phyloP scores from a whole-genome alignment of 225 moss, liverwort and hornwort genomes.

The Rhytidiadelphus loreus region DNA sequence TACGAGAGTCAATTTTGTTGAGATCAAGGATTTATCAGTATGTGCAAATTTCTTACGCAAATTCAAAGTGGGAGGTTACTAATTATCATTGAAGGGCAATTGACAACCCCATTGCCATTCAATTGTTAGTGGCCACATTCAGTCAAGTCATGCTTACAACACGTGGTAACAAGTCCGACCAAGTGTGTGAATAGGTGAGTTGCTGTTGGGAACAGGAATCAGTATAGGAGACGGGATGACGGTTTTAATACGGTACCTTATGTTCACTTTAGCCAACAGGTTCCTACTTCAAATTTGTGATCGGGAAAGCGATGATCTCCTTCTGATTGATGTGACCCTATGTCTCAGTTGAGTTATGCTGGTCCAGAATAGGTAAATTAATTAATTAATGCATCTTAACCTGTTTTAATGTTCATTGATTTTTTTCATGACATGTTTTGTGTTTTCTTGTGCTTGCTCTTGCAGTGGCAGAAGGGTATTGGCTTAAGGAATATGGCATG shows the following conservation, averaged over 20 bases:
- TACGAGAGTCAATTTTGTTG: too few relatives aligned
- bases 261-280: background rate
- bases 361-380: background rate
- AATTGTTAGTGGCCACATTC: background rate
- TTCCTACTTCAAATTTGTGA: background rate
- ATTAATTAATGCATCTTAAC: background rate
- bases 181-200: background rate
- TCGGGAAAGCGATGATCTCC: background rate
- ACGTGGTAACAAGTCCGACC: background rate
- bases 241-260: background rate
- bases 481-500: conserved; percentile 73
- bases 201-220: background rate
- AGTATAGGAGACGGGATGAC: background rate
- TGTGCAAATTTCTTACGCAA: background rate
- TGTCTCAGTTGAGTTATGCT: background rate
- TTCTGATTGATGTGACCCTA: background rate
- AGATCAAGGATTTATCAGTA: background rate
- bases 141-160: background rate
- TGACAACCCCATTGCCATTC: background rate
- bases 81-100: background rate
- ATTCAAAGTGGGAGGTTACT: background rate
- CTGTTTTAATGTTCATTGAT: too few relatives aligned
- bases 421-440: background rate
- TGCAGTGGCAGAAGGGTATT: conserved; percentile 94
- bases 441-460: background rate